Percentiles rank a stretch among this genome's conserved stretches.
Conservation (phyloP, 345 rosid species). For the Luvunga scandens region DNA sequence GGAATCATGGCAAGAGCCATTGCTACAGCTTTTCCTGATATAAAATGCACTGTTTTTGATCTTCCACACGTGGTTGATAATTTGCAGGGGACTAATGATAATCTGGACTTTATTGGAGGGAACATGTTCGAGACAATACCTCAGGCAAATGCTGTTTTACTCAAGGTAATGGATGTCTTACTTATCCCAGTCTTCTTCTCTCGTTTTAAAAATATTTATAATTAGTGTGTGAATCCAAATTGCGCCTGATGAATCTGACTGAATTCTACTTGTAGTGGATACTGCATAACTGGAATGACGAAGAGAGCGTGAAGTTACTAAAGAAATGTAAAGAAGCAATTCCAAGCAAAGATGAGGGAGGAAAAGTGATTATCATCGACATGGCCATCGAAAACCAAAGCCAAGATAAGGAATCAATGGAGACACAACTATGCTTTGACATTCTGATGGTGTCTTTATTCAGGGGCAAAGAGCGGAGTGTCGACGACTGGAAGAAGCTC, state of each 20-base stretch:
- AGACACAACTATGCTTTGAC: constrained; percentile 37
- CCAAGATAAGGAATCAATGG: constrained; percentile 8
- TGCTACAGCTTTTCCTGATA: constrained; percentile 23
- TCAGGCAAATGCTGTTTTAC: too few species aligned
- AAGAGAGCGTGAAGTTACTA: not conserved
- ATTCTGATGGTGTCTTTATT: constrained; percentile 31
- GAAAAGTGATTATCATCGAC: too few species aligned
- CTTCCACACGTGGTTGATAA: constrained; percentile 39
- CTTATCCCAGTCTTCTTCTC: too few species aligned
- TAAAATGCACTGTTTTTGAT: constrained; percentile 38
- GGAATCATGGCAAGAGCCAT: constrained; percentile 21
- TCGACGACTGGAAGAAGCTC: constrained; percentile 39
- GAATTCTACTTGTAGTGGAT: too few species aligned
- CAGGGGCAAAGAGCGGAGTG: constrained; percentile 33
- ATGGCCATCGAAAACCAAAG: not conserved
- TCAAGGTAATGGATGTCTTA: too few species aligned
- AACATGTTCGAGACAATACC: too few species aligned
- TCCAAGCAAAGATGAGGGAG: too few species aligned
- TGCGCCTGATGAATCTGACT: too few species aligned
- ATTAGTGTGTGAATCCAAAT: too few species aligned
- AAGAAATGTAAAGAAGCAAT: not conserved
- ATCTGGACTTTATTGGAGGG: too few species aligned
- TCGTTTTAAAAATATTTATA: too few species aligned
- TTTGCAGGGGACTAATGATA: not conserved
- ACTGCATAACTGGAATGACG: constrained; percentile 3